These are phyloP conservation scores for Albifimbria verrucaria DNA, from an alignment of 2,329 filamentous ascomycete species.

Conservation along the genomic window DNA sequence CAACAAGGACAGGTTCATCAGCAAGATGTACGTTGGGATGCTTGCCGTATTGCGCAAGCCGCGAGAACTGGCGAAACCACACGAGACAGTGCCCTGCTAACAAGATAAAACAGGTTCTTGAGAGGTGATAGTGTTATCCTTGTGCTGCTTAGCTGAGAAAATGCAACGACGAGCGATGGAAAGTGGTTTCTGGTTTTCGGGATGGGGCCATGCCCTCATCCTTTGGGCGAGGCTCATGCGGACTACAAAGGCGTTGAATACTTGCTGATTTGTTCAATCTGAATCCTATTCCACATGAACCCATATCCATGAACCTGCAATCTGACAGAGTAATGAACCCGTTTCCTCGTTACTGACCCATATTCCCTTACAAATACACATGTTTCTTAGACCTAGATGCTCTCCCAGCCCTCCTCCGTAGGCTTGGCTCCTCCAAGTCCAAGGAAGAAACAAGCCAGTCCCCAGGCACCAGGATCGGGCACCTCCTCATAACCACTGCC, in stretches of 20 bases:
- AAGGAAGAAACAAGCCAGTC: slow-evolving; percentile 73
- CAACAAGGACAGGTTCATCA: slow-evolving; percentile 98
- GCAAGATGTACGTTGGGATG: slow-evolving; percentile 77
- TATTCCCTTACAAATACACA: not conserved
- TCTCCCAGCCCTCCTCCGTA: slow-evolving; percentile 34
- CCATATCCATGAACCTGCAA: not conserved
- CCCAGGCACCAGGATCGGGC: slow-evolving; percentile 66
- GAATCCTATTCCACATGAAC: not conserved
- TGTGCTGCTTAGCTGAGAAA: slow-evolving; percentile 69
- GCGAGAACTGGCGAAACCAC: not conserved
- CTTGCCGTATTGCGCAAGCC: too few relatives aligned
- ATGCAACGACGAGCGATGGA: slow-evolving; percentile 11
- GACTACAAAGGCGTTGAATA: slow-evolving; percentile 37
- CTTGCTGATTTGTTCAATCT: slow-evolving; percentile 18
- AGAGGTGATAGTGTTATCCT: slow-evolving; percentile 85
- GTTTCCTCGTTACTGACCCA: not conserved
- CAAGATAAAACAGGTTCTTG: slow-evolving; percentile 61
- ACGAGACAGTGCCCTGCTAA: not conserved
- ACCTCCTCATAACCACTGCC: slow-evolving; percentile 45
- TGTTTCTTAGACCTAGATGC: slow-evolving; percentile 13
- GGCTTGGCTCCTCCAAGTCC: slow-evolving; percentile 62
- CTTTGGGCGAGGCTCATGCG: slow-evolving; percentile 25
- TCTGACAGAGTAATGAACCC: not conserved
- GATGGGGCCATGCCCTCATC: slow-evolving; percentile 23
- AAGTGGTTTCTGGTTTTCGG: slow-evolving; percentile 17